These are phyloP conservation scores for Aureobasidium sp. DNA, from an alignment of 2,329 filamentous ascomycete genomes.

Conservation along the genomic window DNA sequence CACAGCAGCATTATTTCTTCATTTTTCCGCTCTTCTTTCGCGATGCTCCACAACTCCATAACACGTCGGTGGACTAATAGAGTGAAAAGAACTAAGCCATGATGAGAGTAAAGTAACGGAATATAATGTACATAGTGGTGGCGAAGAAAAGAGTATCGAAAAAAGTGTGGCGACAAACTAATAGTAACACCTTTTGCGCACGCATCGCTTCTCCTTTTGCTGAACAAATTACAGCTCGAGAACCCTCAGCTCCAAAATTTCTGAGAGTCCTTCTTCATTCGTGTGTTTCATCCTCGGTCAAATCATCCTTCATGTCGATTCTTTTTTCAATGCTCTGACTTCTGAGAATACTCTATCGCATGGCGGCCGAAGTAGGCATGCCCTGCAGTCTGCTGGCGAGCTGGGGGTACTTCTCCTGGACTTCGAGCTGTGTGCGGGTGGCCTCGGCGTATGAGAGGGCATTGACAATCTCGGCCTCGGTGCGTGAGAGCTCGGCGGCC, in stretches of 20 bases:
- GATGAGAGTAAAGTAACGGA: background rate
- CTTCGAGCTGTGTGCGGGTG: slow-evolving; percentile 86
- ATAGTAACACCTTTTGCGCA: background rate
- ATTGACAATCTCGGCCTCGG: slow-evolving; percentile 92
- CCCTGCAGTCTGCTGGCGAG: slow-evolving; percentile 39
- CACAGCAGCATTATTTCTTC: background rate
- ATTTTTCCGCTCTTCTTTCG: background rate
- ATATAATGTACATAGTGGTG: slow-evolving; percentile 6
- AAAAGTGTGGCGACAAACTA: background rate
- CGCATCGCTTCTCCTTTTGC: background rate
- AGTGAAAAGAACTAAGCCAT: background rate
- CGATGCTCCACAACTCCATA: background rate
- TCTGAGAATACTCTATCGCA: slow-evolving; percentile 13
- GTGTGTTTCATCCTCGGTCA: background rate
- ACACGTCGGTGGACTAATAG: background rate
- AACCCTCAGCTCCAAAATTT: background rate
- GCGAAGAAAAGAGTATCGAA: background rate
- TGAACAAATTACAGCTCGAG: background rate
- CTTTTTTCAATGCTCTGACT: background rate
- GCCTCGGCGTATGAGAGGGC: slow-evolving; percentile 95
- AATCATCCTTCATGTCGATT: background rate
- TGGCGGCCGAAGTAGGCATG: slow-evolving; percentile 31
- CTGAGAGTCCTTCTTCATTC: background rate
- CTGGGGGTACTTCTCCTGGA: slow-evolving; percentile 47
- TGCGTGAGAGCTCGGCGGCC: slow-evolving; percentile 86